Conservation (phyloP, 1,139 yeast genomes). For the Kluyveromyces sp. region DNA sequence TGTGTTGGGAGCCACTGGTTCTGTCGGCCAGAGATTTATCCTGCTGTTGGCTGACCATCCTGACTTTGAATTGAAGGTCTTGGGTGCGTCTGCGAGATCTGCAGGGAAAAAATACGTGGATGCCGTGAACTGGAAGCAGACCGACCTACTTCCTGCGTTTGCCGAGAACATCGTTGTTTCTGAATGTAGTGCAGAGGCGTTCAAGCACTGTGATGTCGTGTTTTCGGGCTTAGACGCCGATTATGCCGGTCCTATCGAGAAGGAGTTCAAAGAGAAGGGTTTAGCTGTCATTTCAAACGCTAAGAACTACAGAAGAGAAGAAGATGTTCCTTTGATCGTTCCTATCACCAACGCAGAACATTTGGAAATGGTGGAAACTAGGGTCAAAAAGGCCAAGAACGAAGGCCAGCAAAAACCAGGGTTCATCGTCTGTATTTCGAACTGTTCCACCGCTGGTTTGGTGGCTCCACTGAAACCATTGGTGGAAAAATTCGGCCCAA, state of each 20-base stretch:
- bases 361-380: slow-evolving; percentile 62
- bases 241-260: slow-evolving; percentile 88
- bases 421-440: slow-evolving; percentile 86
- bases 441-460: slow-evolving; percentile 96
- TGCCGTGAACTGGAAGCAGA: slow-evolving; percentile 95
- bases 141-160: slow-evolving; percentile 64
- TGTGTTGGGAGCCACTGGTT: slow-evolving; percentile 95
- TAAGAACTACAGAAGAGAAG: slow-evolving; percentile 85
- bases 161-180: slow-evolving; percentile 60
- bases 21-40: slow-evolving; percentile 95
- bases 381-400: slow-evolving; percentile 47
- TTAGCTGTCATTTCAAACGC: slow-evolving; percentile 87
- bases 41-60: slow-evolving; percentile 81
- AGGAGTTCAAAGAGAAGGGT: slow-evolving; percentile 75
- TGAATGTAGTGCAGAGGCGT: slow-evolving; percentile 70
- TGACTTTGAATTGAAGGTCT: slow-evolving; percentile 71
- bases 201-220: slow-evolving; percentile 86
- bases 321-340: slow-evolving; percentile 84
- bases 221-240: slow-evolving; percentile 94
- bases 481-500: slow-evolving; percentile 82
- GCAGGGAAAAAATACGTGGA: slow-evolving; percentile 83
- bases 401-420: slow-evolving; percentile 60
- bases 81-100: slow-evolving; percentile 92
- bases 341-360: slow-evolving; percentile 97
- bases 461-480: slow-evolving; percentile 95